phyloP scores from a whole-genome alignment of 208 protist genomes.

The Porcisia hertigi region DNA sequence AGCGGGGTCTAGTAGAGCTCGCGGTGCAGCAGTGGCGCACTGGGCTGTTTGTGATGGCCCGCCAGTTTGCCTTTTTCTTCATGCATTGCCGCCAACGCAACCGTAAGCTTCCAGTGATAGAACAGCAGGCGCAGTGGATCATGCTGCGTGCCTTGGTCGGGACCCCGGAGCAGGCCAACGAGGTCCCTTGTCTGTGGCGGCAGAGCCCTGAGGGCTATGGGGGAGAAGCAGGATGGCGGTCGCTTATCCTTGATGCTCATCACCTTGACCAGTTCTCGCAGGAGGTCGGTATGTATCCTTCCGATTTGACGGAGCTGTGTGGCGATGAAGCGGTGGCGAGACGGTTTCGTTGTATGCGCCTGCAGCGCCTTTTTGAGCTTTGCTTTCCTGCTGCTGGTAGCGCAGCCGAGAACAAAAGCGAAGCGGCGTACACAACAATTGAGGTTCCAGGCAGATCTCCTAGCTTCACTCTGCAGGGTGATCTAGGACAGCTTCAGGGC shows the following conservation, averaged over 20 bases:
- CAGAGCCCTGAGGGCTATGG: neutral
- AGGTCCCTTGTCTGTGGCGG: conserved; percentile 27
- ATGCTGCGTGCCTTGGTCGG: conserved; percentile 27
- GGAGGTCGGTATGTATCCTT: conserved; percentile 19
- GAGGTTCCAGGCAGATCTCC: neutral
- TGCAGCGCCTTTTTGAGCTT: neutral
- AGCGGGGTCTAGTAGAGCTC: conserved; percentile 14
- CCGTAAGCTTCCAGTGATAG: conserved; percentile 5
- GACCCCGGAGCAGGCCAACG: conserved; percentile 9
- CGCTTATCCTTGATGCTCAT: conserved; percentile 29
- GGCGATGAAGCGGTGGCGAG: conserved; percentile 22
- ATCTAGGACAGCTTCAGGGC: neutral
- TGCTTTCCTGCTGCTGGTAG: conserved; percentile 11
- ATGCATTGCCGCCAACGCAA: conserved; percentile 2
- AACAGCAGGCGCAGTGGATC: conserved; percentile 23
- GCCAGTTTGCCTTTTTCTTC: conserved; percentile 25
- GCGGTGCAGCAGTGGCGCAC: conserved; percentile 10
- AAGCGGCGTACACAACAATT: too few species aligned
- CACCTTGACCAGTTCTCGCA: conserved; percentile 18
- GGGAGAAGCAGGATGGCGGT: conserved; percentile 3
- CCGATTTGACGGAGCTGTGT: conserved; percentile 46
- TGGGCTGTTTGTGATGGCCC: conserved; percentile 27
- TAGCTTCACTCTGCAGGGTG: neutral
- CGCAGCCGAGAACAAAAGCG: neutral
- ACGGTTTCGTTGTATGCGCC: conserved; percentile 5